A percentile compares a stretch with the other conserved stretches of the same genome.
phyloP scores from a whole-genome alignment of 371 early-diverging fungal genomes.

The Mortierella sp. region DNA sequence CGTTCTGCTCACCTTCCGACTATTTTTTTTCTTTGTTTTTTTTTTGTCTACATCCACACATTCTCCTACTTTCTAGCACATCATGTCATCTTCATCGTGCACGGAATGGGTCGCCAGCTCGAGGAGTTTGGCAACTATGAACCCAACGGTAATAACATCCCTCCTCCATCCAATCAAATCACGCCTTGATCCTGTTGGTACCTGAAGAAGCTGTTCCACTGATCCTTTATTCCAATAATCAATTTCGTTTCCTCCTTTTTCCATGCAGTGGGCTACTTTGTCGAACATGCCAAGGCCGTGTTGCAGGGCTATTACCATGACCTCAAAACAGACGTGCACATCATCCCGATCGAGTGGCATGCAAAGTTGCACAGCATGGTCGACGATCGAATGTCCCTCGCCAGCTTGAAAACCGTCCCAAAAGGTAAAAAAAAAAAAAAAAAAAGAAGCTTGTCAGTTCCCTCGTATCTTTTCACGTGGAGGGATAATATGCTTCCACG shows the following conservation, averaged over 20 bases:
- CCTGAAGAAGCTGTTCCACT: too few species aligned
- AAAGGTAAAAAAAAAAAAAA: conserved; percentile 34
- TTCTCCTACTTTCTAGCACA: conserved; percentile 30
- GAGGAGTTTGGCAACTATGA: conserved; percentile 65
- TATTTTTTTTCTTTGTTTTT: neutral
- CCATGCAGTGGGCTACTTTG: conserved; percentile 56
- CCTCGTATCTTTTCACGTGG: neutral
- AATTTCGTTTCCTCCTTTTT: neutral
- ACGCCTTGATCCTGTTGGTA: neutral
- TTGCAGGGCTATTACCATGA: conserved; percentile 59
- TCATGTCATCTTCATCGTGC: conserved; percentile 70
- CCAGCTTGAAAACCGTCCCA: conserved; percentile 57
- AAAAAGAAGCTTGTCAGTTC: too few species aligned
- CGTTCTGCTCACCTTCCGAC: neutral
- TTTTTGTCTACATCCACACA: neutral
- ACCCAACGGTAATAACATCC: conserved; percentile 55
- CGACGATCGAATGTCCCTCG: conserved; percentile 55
- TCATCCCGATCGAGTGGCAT: conserved; percentile 74
- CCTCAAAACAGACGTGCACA: conserved; percentile 56
- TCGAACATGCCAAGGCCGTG: conserved; percentile 63
- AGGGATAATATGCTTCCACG: neutral
- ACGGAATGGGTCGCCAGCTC: conserved; percentile 76
- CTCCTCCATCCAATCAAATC: neutral
- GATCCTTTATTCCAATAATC: too few species aligned
- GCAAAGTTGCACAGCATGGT: conserved; percentile 63